Evolutionary conservation across 2,329 filamentous ascomycete genomes (phyloP).

Genomic region (Cryphonectria parasitica): DNA sequence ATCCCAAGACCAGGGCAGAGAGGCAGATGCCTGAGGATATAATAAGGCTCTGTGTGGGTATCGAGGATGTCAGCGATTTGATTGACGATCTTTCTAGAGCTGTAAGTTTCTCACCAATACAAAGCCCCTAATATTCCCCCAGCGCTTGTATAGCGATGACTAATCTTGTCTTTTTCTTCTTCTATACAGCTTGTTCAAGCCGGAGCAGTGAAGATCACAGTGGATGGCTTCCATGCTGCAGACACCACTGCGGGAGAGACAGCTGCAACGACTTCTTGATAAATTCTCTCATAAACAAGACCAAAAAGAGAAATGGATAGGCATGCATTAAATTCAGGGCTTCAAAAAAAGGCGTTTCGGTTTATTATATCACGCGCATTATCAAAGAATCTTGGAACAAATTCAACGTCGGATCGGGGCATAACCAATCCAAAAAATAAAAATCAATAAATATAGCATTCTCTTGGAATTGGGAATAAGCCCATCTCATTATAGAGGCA

Average conservation of each 20-base stretch:
- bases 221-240: slow-evolving; percentile 77
- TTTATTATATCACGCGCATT: slow-evolving; percentile 28
- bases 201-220: slow-evolving; percentile 83
- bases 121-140: not conserved
- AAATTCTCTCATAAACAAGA: slow-evolving; percentile 1
- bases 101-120: slow-evolving; percentile 59
- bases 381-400: not conserved
- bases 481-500: slow-evolving; percentile 15
- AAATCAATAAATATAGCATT: slow-evolving; percentile 11
- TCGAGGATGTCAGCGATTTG: slow-evolving; percentile 89
- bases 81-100: slow-evolving; percentile 91
- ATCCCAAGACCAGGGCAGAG: slow-evolving; percentile 88
- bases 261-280: slow-evolving; percentile 9
- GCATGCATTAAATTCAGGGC: not conserved
- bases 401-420: not conserved
- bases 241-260: slow-evolving; percentile 47
- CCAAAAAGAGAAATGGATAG: not conserved
- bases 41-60: slow-evolving; percentile 92
- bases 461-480: not conserved
- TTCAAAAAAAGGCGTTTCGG: slow-evolving; percentile 18
- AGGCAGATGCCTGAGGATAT: slow-evolving; percentile 95
- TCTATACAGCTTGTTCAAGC: slow-evolving; percentile 79
- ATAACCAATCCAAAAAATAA: not conserved
- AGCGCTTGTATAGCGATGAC: not conserved
- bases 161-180: slow-evolving; percentile 3